These are phyloP conservation scores for Peronospora farinosa DNA, from an alignment of 352 stramenopile genomes.

Conservation along the genomic window DNA sequence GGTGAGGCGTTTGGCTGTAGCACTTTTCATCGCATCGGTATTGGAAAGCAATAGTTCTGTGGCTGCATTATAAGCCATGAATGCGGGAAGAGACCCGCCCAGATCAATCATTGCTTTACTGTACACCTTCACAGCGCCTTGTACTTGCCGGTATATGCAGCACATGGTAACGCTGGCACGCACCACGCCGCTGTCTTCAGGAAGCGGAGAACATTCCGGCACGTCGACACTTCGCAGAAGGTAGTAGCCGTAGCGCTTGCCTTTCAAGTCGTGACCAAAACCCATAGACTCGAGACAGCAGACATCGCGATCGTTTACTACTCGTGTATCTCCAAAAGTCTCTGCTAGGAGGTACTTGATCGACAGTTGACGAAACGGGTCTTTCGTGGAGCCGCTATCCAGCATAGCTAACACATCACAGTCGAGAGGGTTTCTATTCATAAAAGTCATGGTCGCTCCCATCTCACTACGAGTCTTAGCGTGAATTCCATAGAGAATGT, in stretches of 20 bases:
- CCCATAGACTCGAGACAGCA: slow-evolving; percentile 50
- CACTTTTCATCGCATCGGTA: slow-evolving; percentile 29
- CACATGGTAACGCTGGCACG: slow-evolving; percentile 50
- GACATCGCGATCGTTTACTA: slow-evolving; percentile 50
- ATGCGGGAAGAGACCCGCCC: slow-evolving; percentile 35
- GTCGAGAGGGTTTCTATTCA: slow-evolving; percentile 39
- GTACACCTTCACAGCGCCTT: slow-evolving; percentile 42
- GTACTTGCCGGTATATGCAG: slow-evolving; percentile 57
- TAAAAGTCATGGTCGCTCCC: slow-evolving; percentile 41
- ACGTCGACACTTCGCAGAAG: slow-evolving; percentile 51
- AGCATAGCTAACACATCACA: slow-evolving; percentile 41
- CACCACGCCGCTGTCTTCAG: slow-evolving; percentile 37
- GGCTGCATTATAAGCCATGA: slow-evolving; percentile 43
- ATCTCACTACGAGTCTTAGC: slow-evolving; percentile 53
- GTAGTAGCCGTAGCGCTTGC: slow-evolving; percentile 46
- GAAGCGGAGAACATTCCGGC: slow-evolving; percentile 38
- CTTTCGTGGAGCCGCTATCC: slow-evolving; percentile 32
- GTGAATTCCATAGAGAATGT: slow-evolving; percentile 53
- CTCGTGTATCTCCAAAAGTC: slow-evolving; percentile 33
- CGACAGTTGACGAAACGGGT: slow-evolving; percentile 50
- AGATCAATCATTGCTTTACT: slow-evolving; percentile 53
- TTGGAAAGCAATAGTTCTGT: slow-evolving; percentile 42
- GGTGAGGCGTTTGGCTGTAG: slow-evolving; percentile 46
- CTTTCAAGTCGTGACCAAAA: slow-evolving; percentile 28
- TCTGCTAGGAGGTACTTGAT: slow-evolving; percentile 51